Evolutionary conservation across 2,329 filamentous ascomycete species (phyloP).

Genomic region (Corinectria fuckeliana): DNA sequence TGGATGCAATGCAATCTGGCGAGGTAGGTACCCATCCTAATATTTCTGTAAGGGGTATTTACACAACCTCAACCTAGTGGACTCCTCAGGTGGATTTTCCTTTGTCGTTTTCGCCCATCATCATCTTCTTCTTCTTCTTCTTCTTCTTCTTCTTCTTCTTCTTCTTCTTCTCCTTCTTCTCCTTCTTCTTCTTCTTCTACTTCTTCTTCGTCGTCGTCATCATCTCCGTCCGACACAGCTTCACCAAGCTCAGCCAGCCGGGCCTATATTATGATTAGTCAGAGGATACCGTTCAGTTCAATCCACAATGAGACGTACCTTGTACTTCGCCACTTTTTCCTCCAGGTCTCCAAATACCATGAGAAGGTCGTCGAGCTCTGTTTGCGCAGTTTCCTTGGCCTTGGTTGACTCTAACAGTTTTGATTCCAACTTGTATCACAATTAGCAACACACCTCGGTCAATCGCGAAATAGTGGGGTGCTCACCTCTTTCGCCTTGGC

Average conservation of each 20-base stretch:
- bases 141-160: conserved; percentile 12
- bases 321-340: conserved; percentile 77
- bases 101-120: conserved; percentile 4
- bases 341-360: conserved; percentile 84
- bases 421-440: conserved; percentile 38
- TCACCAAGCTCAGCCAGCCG: conserved; percentile 72
- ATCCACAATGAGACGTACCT: conserved; percentile 56
- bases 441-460: conserved; percentile 35
- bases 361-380: conserved; percentile 80
- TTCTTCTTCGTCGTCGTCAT: conserved; percentile 65
- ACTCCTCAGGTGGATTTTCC: background rate
- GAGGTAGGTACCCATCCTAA: conserved; percentile 36
- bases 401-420: conserved; percentile 57
- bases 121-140: conserved; percentile 20
- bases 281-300: background rate
- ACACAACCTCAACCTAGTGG: conserved; percentile 12
- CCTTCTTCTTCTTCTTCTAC: conserved; percentile 59
- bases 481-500: conserved; percentile 38
- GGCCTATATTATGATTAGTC: conserved; percentile 45
- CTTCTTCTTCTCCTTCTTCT: conserved; percentile 26
- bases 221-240: conserved; percentile 78
- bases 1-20: conserved; percentile 36
- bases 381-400: conserved; percentile 68
- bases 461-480: background rate
- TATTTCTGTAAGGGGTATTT: conserved; percentile 41